A percentile compares a stretch with the other conserved stretches of the same genome.
Evolutionary conservation across 1,284 basidiomycete genomes (phyloP).

Genomic region (Kwoniella shivajii): DNA sequence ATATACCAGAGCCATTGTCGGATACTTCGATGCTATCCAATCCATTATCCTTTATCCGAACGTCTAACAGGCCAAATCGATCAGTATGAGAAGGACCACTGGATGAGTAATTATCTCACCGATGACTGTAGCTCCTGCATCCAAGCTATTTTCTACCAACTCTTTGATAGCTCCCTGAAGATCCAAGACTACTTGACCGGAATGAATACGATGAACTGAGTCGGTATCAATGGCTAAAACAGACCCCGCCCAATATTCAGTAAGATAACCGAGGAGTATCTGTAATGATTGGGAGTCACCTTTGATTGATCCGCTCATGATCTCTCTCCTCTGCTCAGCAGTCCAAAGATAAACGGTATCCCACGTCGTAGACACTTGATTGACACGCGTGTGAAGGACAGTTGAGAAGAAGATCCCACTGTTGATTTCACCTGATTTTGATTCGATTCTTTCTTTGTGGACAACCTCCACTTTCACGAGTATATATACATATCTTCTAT

Average conservation of each 20-base stretch:
- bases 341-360: background rate
- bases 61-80: constrained; percentile 61
- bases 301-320: constrained; percentile 19
- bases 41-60: constrained; percentile 88
- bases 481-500: background rate
- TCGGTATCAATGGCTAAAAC: constrained; percentile 66
- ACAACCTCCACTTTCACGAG: constrained; percentile 14
- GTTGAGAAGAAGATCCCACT: background rate
- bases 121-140: constrained; percentile 84
- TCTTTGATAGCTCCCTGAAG: constrained; percentile 94
- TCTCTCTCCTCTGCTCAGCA: background rate
- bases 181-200: constrained; percentile 93
- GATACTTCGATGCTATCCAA: constrained; percentile 82
- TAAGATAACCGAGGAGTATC: background rate
- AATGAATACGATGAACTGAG: constrained; percentile 83
- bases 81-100: background rate
- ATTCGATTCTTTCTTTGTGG: background rate
- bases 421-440: background rate
- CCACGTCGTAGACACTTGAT: background rate
- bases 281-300: constrained; percentile 1
- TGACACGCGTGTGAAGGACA: background rate
- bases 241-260: background rate
- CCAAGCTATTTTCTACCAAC: constrained; percentile 92
- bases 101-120: constrained; percentile 61
- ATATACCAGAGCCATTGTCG: constrained; percentile 90